These are phyloP conservation scores for Lumnitzera littorea DNA, from an alignment of 345 rosid genomes.

Conservation along the genomic window DNA sequence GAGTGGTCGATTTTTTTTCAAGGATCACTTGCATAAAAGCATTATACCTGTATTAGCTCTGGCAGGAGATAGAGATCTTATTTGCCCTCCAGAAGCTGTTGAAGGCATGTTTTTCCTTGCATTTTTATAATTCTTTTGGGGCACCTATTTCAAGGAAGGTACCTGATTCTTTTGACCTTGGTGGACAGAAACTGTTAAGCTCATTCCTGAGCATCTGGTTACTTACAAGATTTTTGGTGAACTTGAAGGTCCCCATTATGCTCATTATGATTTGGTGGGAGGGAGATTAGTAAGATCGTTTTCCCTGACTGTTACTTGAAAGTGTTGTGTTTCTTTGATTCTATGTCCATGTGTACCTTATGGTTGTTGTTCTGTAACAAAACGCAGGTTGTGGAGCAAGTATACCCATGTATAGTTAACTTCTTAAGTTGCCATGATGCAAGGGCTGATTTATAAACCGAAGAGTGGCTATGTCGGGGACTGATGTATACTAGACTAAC, in stretches of 20 bases:
- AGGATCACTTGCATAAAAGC: conserved; percentile 50
- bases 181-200: conserved; percentile 46
- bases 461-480: conserved; percentile 8
- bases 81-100: conserved; percentile 93
- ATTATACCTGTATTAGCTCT: conserved; percentile 75
- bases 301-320: conserved; percentile 1
- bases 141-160: background rate
- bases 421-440: conserved; percentile 54
- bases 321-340: background rate
- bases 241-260: conserved; percentile 58
- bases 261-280: conserved; percentile 77
- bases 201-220: conserved; percentile 45
- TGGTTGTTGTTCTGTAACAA: background rate
- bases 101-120: conserved; percentile 38
- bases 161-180: conserved; percentile 9
- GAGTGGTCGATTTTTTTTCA: conserved; percentile 66
- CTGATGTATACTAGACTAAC: background rate
- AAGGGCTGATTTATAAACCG: conserved; percentile 5
- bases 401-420: conserved; percentile 72
- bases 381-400: conserved; percentile 83
- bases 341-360: conserved; percentile 14
- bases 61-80: conserved; percentile 88
- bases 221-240: conserved; percentile 57
- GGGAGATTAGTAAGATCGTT: conserved; percentile 48
- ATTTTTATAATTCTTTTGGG: background rate